A percentile compares a stretch with the other conserved stretches of the same genome.
These are phyloP conservation scores for Yamadazyma spencermartinsiae DNA, from an alignment of 1,139 yeast species.

Conservation along the genomic window DNA sequence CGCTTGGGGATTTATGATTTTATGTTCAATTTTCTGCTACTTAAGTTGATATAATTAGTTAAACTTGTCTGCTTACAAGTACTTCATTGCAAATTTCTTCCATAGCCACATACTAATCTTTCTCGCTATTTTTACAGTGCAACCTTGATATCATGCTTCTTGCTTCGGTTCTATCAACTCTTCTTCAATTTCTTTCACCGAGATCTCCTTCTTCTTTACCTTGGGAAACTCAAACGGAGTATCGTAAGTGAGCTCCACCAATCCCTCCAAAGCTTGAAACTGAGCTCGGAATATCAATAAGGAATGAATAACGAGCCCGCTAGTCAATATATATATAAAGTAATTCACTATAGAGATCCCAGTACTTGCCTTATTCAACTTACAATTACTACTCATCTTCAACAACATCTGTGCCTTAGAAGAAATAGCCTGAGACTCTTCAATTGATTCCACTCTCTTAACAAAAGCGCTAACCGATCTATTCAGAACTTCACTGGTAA, in stretches of 20 bases:
- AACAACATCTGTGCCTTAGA: slow-evolving; percentile 11
- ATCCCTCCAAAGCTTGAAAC: slow-evolving; percentile 3
- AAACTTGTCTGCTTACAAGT: background rate
- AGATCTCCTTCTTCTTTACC: background rate
- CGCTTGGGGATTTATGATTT: no score
- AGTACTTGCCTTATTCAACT: slow-evolving; percentile 13
- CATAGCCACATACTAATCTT: no score
- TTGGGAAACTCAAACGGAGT: slow-evolving; percentile 9
- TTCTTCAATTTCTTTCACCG: background rate
- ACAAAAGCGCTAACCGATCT: no score
- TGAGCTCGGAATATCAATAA: slow-evolving; percentile 3
- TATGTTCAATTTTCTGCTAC: no score
- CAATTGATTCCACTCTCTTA: background rate
- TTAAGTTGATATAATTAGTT: background rate
- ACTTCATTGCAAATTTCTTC: background rate
- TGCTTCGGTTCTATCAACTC: background rate
- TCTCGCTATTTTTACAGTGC: no score
- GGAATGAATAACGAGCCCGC: slow-evolving; percentile 11
- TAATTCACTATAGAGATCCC: slow-evolving; percentile 11
- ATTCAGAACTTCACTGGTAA: background rate
- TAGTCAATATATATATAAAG: slow-evolving; percentile 14
- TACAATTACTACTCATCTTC: slow-evolving; percentile 13
- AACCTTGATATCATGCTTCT: background rate
- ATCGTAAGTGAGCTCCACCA: slow-evolving; percentile 8
- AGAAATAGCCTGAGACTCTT: background rate